These are phyloP conservation scores for Ogataea parapolymorpha DNA, from an alignment of 805 yeast genomes.

Conservation along the genomic window DNA sequence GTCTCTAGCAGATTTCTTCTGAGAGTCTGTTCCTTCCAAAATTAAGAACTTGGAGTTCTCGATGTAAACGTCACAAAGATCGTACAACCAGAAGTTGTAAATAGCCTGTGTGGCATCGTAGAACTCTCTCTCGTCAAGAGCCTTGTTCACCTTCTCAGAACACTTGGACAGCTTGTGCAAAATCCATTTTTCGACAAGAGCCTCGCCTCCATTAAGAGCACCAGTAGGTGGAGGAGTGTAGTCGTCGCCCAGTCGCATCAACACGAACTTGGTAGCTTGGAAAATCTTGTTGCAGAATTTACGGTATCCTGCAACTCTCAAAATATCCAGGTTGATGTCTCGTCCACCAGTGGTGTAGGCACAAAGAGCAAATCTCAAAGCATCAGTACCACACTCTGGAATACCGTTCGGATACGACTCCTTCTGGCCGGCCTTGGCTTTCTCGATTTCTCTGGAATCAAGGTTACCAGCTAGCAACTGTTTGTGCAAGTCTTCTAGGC, in stretches of 20 bases:
- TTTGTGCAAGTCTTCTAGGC: constrained; percentile 73
- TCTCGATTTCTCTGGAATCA: constrained; percentile 82
- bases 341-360: constrained; percentile 99
- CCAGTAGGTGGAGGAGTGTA: constrained; percentile 73
- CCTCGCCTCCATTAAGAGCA: constrained; percentile 67
- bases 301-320: constrained; percentile 98
- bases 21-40: constrained; percentile 82
- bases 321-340: constrained; percentile 92
- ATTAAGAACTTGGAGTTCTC: constrained; percentile 94
- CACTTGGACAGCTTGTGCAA: constrained; percentile 78
- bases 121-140: constrained; percentile 84
- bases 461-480: constrained; percentile 79
- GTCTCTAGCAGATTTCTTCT: constrained; percentile 87
- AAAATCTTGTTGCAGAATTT: constrained; percentile 99
- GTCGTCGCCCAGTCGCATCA: constrained; percentile 87
- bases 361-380: constrained; percentile 95
- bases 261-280: constrained; percentile 96
- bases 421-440: constrained; percentile 84
- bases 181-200: constrained; percentile 96
- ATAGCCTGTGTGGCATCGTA: constrained; percentile 81
- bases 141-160: constrained; percentile 57
- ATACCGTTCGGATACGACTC: constrained; percentile 93
- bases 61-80: constrained; percentile 95
- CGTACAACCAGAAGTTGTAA: constrained; percentile 92
- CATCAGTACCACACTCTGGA: constrained; percentile 99